Evolutionary conservation across 495 filamentous ascomycete species (phyloP), one percentile per base, ranked within the genome.

Genomic region (Aspergillus indologenus): DNA sequence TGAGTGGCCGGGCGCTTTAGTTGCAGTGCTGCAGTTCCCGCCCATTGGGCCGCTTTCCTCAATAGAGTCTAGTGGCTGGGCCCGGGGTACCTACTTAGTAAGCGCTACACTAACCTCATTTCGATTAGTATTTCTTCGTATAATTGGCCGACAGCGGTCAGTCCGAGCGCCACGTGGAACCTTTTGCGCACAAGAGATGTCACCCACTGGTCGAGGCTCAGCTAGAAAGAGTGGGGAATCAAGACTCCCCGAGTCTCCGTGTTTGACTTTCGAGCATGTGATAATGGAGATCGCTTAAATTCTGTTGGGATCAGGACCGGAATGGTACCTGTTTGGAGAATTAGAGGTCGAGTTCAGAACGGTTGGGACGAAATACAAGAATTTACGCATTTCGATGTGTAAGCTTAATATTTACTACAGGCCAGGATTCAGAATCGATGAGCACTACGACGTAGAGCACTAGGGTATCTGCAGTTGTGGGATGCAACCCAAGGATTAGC

Each of bases 151-250:
- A 15, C 2, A 1, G 18, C 3, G 0, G 15, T 31, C 7, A 51
- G 48, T 29, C 48, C 24, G 23, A 19, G 29, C 48, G 48, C 48
- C 48, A 51, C 23, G 48, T 51, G 48, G 48, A 51, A 31, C 48
- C 18, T 31, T n/a, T n/a, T 51, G 15, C 8, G 23, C 48, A 14
- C 23, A 4, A 11, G 1, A 34, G 24, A 31, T 51, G 14, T 51
- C 48, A 50, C 26, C 2, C 3, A 15, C 1, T 15, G 47, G 26
- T 29, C 26, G 26, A 29, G 46, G 20, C 44, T 45, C 44, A n/a
- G n/a, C n/a, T n/a, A n/a, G n/a, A n/a, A n/a, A 40, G 5, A 9
- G 34, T 40, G 34, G 34, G 12, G 6, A 40, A 4, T 40, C 7
- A 14, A 40, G 34, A 2, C 34, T 40, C 12, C 6, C 2, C 34